phyloP scores from a whole-genome alignment of 257 asterid genomes.

The Jaltomata sinuosa region DNA sequence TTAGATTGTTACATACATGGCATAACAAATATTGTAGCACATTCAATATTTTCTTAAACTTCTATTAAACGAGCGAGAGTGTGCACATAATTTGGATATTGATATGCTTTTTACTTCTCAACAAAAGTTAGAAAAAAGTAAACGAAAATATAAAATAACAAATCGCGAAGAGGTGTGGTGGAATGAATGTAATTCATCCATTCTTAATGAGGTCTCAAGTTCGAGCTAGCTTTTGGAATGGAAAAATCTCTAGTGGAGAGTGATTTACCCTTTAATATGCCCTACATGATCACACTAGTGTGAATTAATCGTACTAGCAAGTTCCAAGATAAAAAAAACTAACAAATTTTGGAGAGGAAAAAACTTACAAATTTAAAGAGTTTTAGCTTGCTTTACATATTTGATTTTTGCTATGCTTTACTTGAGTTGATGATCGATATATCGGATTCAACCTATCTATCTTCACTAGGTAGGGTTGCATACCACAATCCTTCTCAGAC shows the following conservation, averaged over 20 bases:
- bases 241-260: background rate
- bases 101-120: background rate
- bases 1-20: background rate
- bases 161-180: background rate
- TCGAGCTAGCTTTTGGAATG: background rate
- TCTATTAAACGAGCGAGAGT: background rate
- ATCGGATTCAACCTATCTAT: no score
- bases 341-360: no score
- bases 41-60: background rate
- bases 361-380: no score
- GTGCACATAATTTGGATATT: no score
- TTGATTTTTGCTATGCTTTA: no score
- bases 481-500: no score
- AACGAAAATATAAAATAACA: no score
- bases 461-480: no score
- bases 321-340: no score
- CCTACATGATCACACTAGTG: accelerated
- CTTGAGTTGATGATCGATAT: no score
- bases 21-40: background rate
- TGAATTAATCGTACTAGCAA: background rate
- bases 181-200: background rate
- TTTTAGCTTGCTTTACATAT: no score
- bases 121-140: background rate
- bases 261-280: background rate
- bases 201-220: background rate